These are phyloP conservation scores for Phaeophleospora eucalypticola DNA, from an alignment of 2,329 filamentous ascomycete genomes.

Conservation along the genomic window DNA sequence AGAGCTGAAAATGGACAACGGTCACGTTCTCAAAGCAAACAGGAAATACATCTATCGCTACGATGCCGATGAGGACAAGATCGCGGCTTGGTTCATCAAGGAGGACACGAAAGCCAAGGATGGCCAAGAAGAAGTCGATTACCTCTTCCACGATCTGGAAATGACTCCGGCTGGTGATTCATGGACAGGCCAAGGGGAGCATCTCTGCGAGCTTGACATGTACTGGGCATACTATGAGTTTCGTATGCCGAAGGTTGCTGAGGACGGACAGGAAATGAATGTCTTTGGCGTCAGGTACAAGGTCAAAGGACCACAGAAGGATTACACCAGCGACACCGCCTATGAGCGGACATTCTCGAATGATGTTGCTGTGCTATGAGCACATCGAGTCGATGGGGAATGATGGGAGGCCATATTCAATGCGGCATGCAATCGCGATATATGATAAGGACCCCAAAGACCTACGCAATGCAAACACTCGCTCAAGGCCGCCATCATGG, in stretches of 20 bases:
- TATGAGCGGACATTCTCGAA: slow-evolving; percentile 26
- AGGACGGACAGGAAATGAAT: slow-evolving; percentile 25
- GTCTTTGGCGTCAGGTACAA: slow-evolving; percentile 36
- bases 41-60: slow-evolving; percentile 73
- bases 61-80: slow-evolving; percentile 55
- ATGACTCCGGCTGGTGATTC: slow-evolving; percentile 43
- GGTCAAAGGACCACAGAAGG: slow-evolving; percentile 36
- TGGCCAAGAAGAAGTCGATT: slow-evolving; percentile 53
- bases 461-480: background rate
- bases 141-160: slow-evolving; percentile 71
- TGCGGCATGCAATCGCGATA: no score
- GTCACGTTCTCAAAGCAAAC: slow-evolving; percentile 54
- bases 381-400: background rate
- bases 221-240: slow-evolving; percentile 71
- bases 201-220: slow-evolving; percentile 67
- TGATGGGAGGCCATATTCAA: background rate
- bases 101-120: slow-evolving; percentile 53
- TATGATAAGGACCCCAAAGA: background rate
- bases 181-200: slow-evolving; percentile 63
- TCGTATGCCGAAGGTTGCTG: slow-evolving; percentile 31
- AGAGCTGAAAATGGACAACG: slow-evolving; percentile 35
- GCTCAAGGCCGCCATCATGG: background rate
- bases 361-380: slow-evolving; percentile 16
- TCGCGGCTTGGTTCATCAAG: slow-evolving; percentile 73
- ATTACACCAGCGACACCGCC: slow-evolving; percentile 37